Base-by-base conservation (phyloP, 352 stramenopile genomes). In the Elongisporangium anandrum region DNA sequence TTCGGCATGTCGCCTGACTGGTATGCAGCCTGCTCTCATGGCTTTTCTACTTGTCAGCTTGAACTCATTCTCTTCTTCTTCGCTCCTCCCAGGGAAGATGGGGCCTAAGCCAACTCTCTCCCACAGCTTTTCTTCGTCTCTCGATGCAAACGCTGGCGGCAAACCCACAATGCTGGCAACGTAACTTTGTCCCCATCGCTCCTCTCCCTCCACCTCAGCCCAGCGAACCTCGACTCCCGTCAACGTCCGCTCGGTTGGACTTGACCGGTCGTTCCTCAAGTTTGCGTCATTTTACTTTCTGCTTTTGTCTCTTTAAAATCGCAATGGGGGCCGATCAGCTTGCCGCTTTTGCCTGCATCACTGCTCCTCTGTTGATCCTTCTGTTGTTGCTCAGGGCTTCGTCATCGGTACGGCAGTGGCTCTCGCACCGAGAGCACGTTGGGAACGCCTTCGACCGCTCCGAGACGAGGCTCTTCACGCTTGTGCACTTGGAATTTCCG, bases 1-100 rank as follows among this genome's bases (percentile, higher is more conserved):
- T 92, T 92, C 54, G 85, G 81, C 69, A 94, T 94, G 82, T 88
- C 84, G 3, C 74, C 78, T 39, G 85, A 94, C 69, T 94, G 82
- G 82, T 94, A 79, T 61, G 77, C 21, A 20, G 24, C 24, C 24
- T 29, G 24, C 7, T 29, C 7, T 7, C 7, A 7, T 7, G 3
- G 24, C 24, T 29, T 13, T 4, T 13, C 8, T 7, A 13, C 9
- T 41, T 15, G 1, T 41, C 29, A 8, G 6, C 29, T 8, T 41
- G 1, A 13, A n/a, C n/a, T 41, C 29, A 4, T 41, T 41, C 29
- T 41, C 34, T 16, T 45, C 13, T 17, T 7, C 34, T 17, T 17
- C 10, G 34, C 34, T 45, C 13, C 34, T 45, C 34, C 17, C 34
- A 45, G 34, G 34, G 34, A 45, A 45, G 34, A 45, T 45, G 34